A percentile compares a stretch with the other conserved stretches of the same genome.
Conservation (phyloP, 805 yeast species). For the Wickerhamomyces kurtzmanii region DNA sequence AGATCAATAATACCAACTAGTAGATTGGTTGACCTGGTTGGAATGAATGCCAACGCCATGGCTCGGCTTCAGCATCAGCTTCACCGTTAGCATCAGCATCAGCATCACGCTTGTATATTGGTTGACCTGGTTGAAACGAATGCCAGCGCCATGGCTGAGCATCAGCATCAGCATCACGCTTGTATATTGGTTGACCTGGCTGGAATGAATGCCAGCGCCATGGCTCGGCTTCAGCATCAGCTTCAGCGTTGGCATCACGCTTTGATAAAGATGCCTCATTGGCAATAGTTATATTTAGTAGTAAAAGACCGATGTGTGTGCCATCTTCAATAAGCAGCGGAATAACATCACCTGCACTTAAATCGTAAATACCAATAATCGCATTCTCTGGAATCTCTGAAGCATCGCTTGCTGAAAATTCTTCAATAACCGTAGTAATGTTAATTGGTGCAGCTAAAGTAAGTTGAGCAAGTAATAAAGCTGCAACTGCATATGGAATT, state of each 20-base stretch:
- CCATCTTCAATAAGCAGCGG: too few relatives aligned
- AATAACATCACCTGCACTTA: too few relatives aligned
- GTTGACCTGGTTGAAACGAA: not conserved
- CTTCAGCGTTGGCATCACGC: slow-evolving; percentile 2
- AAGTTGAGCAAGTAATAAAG: not conserved
- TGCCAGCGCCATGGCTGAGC: not conserved
- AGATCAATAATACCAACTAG: too few relatives aligned
- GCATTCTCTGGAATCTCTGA: not conserved
- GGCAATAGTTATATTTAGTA: too few relatives aligned
- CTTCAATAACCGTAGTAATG: not conserved
- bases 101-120: slow-evolving; percentile 1
- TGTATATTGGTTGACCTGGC: slow-evolving; percentile 1
- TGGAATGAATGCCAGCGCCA: not conserved
- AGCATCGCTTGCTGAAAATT: not conserved
- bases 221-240: slow-evolving; percentile 1
- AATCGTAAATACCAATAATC: not conserved
- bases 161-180: slow-evolving; percentile 1
- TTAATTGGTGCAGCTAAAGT: slow-evolving; percentile 1
- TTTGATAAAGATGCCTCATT: not conserved
- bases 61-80: slow-evolving; percentile 1
- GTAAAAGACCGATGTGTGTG: too few relatives aligned
- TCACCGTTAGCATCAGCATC: slow-evolving; percentile 1
- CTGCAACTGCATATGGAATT: not conserved
- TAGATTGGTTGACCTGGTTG: not conserved
- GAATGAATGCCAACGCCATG: not conserved